These are phyloP conservation scores for Metschnikowia continentalis DNA, from an alignment of 805 yeast genomes.

Conservation along the genomic window DNA sequence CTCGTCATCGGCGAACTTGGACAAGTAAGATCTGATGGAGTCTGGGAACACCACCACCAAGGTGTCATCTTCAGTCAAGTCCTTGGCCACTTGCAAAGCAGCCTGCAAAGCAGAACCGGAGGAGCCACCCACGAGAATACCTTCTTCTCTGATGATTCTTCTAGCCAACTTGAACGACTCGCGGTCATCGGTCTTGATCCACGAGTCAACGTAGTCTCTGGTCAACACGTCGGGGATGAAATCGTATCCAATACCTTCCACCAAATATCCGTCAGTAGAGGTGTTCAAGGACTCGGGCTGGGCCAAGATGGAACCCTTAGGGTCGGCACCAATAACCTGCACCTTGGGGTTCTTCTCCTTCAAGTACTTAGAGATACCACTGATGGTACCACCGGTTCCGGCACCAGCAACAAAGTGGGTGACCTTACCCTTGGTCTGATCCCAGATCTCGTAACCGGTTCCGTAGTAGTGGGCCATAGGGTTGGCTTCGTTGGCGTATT, in stretches of 20 bases:
- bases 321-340: slow-evolving; percentile 76
- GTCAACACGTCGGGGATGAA: slow-evolving; percentile 78
- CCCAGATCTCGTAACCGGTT: slow-evolving; percentile 83
- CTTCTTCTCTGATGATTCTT: slow-evolving; percentile 78
- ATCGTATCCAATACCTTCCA: slow-evolving; percentile 90
- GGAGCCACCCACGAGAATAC: slow-evolving; percentile 86
- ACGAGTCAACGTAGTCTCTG: slow-evolving; percentile 60
- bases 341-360: slow-evolving; percentile 65
- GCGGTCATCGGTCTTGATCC: slow-evolving; percentile 85
- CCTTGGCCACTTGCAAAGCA: slow-evolving; percentile 63
- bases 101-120: slow-evolving; percentile 83
- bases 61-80: slow-evolving; percentile 66
- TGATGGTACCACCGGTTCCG: slow-evolving; percentile 94
- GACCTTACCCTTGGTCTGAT: slow-evolving; percentile 67
- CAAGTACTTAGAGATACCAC: slow-evolving; percentile 82
- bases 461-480: slow-evolving; percentile 82
- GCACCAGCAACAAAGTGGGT: slow-evolving; percentile 85
- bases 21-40: slow-evolving; percentile 78
- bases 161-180: slow-evolving; percentile 78
- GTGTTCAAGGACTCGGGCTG: slow-evolving; percentile 68
- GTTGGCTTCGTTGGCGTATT: slow-evolving; percentile 72
- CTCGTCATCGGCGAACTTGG: slow-evolving; percentile 86
- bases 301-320: slow-evolving; percentile 81
- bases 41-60: slow-evolving; percentile 84
- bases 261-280: slow-evolving; percentile 59